Conservation (phyloP, 257 asterid species). For the Fraxinus pennsylvanica region DNA sequence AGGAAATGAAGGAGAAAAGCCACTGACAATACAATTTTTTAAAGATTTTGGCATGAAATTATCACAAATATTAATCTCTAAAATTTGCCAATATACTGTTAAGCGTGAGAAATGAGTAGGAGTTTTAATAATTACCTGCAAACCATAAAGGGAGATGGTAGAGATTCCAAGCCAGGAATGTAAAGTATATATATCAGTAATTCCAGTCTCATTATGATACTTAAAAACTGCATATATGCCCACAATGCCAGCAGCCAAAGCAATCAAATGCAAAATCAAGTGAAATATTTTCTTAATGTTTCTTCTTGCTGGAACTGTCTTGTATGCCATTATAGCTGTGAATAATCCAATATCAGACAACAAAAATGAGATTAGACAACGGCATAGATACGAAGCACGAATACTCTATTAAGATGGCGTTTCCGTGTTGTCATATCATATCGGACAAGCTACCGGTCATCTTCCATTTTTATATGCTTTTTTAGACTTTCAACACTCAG, state of each 20-base stretch:
- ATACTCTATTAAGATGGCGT: no score
- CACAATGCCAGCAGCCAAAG: slow-evolving; percentile 43
- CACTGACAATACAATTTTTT: slow-evolving; percentile 36
- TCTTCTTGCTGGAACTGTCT: slow-evolving; percentile 25
- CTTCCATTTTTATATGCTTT: no score
- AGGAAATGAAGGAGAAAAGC: slow-evolving; percentile 41
- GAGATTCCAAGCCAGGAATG: slow-evolving; percentile 78
- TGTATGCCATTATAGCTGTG: slow-evolving; percentile 57
- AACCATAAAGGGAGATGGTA: slow-evolving; percentile 50
- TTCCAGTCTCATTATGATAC: slow-evolving; percentile 38
- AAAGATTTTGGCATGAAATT: no score
- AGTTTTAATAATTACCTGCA: slow-evolving; percentile 39
- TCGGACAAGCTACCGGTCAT: no score
- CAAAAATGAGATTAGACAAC: no score
- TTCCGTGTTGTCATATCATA: no score
- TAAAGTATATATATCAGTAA: slow-evolving; percentile 47
- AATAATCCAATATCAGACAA: no score
- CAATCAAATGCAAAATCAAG: slow-evolving; percentile 42
- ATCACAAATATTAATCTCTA: no score
- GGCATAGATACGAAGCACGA: no score
- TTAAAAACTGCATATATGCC: slow-evolving; percentile 65
- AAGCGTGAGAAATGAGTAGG: not conserved
- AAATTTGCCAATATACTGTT: no score
- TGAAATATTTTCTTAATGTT: slow-evolving; percentile 43
- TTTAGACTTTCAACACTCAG: no score